Percentiles rank a stretch among this genome's conserved stretches.
phyloP scores from a whole-genome alignment of 208 protist species.

The Wallacemonas rigidus region DNA sequence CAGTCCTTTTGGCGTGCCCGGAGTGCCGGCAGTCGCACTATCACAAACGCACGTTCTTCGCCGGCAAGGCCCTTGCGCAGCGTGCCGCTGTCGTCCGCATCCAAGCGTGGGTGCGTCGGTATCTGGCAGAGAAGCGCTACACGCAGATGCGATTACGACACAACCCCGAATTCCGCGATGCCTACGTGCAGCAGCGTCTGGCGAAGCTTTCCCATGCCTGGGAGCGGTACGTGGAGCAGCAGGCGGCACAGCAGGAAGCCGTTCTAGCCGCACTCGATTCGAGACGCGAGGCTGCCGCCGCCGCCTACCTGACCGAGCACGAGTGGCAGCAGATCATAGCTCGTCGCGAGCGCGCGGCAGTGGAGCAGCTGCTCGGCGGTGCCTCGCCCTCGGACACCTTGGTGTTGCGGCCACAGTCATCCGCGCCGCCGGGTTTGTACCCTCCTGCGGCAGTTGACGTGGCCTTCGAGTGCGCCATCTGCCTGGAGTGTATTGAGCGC shows the following conservation, averaged over 20 bases:
- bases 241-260: conserved; percentile 35
- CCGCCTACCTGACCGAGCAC: conserved; percentile 48
- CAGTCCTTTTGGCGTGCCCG: conserved; percentile 58
- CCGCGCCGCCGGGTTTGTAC: no score
- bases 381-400: not conserved
- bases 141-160: conserved; percentile 42
- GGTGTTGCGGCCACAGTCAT: no score
- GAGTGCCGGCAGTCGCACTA: conserved; percentile 82
- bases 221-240: conserved; percentile 43
- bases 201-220: conserved; percentile 62
- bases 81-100: conserved; percentile 77
- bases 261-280: conserved; percentile 46
- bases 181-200: conserved; percentile 63
- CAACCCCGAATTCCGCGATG: conserved; percentile 58
- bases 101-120: conserved; percentile 64
- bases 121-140: conserved; percentile 66
- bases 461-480: conserved; percentile 48
- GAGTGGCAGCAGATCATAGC: conserved; percentile 52
- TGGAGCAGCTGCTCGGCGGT: not conserved
- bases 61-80: conserved; percentile 78
- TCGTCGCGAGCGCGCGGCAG: not conserved
- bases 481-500: conserved; percentile 46
- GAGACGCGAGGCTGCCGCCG: conserved; percentile 50
- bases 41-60: conserved; percentile 82
- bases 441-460: not conserved